These are phyloP conservation scores for Candida sp. DNA, from an alignment of 1,139 yeast genomes.

Conservation along the genomic window DNA sequence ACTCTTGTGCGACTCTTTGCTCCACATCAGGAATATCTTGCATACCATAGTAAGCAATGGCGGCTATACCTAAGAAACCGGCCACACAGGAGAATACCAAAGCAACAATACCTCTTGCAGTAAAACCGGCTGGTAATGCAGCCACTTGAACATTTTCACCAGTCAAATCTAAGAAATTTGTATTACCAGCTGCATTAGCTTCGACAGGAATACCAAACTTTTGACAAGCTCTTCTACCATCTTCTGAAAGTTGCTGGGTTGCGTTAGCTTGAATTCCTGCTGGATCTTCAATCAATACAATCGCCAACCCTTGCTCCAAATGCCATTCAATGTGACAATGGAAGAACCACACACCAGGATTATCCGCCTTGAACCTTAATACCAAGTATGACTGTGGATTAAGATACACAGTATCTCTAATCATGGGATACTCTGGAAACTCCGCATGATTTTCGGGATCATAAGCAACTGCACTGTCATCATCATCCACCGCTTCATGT, in stretches of 20 bases:
- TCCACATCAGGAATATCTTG: slow-evolving; percentile 64
- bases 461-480: slow-evolving; percentile 47
- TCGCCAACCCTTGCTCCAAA: slow-evolving; percentile 80
- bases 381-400: slow-evolving; percentile 66
- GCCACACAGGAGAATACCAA: slow-evolving; percentile 52
- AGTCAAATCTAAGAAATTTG: slow-evolving; percentile 49
- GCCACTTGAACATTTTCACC: slow-evolving; percentile 56
- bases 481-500: slow-evolving; percentile 48
- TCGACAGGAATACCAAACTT: slow-evolving; percentile 36
- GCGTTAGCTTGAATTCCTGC: slow-evolving; percentile 37
- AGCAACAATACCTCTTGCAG: slow-evolving; percentile 66
- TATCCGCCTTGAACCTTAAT: slow-evolving; percentile 67
- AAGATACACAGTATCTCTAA: slow-evolving; percentile 64
- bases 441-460: slow-evolving; percentile 44
- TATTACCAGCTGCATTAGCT: slow-evolving; percentile 69
- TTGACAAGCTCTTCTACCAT: slow-evolving; percentile 47
- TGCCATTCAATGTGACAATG: slow-evolving; percentile 98
- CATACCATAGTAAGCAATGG: slow-evolving; percentile 60
- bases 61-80: slow-evolving; percentile 54
- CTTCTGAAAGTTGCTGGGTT: slow-evolving; percentile 35
- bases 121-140: slow-evolving; percentile 67
- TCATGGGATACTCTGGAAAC: slow-evolving; percentile 60
- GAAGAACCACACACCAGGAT: slow-evolving; percentile 93
- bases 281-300: slow-evolving; percentile 75
- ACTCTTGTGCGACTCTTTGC: slow-evolving; percentile 53